Conservation (phyloP, 192 early-diverging fungal species). For the Dispira simplex region DNA sequence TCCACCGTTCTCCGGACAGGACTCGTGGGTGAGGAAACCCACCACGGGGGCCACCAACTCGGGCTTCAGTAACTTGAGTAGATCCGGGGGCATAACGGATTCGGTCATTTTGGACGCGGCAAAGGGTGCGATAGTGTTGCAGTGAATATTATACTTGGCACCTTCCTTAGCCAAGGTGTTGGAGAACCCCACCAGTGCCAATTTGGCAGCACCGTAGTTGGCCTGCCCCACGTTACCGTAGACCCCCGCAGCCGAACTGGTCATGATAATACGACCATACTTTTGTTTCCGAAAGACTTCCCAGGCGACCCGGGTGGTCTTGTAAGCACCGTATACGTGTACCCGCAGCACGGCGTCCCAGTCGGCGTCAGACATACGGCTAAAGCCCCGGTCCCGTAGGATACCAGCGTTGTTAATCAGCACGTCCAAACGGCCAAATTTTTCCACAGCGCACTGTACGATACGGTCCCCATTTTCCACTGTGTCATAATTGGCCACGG, state of each 20-base stretch:
- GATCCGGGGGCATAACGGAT: constrained; percentile 88
- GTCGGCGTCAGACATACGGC: constrained; percentile 93
- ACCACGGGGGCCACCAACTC: constrained; percentile 94
- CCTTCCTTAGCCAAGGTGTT: constrained; percentile 89
- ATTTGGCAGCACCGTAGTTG: constrained; percentile 61
- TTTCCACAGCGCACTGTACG: constrained; percentile 88
- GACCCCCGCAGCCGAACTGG: constrained; percentile 92
- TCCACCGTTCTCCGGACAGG: constrained; percentile 59
- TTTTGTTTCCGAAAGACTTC: constrained; percentile 89
- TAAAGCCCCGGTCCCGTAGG: constrained; percentile 92
- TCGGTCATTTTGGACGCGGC: constrained; percentile 97
- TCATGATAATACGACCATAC: constrained; percentile 84
- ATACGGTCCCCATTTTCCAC: constrained; percentile 97
- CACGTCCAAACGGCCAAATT: constrained; percentile 89
- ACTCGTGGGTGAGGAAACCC: constrained; percentile 84
- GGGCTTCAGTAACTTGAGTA: constrained; percentile 89
- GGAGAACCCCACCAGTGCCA: constrained; percentile 83
- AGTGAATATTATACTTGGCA: constrained; percentile 81
- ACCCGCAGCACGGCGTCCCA: constrained; percentile 91
- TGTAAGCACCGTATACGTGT: constrained; percentile 89
- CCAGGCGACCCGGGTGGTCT: constrained; percentile 96
- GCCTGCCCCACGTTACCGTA: constrained; percentile 98
- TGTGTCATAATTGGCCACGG: constrained; percentile 94
- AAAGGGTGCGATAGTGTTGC: constrained; percentile 92
- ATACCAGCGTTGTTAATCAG: constrained; percentile 98